Evolutionary conservation across 1,284 basidiomycete genomes (phyloP).

Genomic region (Coniferiporia weirii): DNA sequence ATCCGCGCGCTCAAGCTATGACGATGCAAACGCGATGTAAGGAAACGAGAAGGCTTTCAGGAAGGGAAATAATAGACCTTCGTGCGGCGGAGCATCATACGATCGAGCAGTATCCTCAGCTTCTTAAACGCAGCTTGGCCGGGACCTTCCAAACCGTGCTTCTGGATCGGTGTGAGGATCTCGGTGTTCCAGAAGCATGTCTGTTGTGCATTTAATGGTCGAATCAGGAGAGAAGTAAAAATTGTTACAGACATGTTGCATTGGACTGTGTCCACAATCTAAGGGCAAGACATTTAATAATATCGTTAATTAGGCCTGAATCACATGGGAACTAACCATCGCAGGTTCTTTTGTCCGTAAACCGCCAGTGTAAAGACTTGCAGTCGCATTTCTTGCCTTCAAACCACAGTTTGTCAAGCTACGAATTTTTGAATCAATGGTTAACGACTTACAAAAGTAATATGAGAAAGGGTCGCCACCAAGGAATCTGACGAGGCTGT

Average conservation of each 20-base stretch:
- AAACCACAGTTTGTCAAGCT: slow-evolving; percentile 23
- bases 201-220: slow-evolving; percentile 31
- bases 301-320: neutral
- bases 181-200: slow-evolving; percentile 91
- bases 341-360: slow-evolving; percentile 78
- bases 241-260: slow-evolving; percentile 70
- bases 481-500: slow-evolving; percentile 90
- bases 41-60: neutral
- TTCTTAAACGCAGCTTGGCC: slow-evolving; percentile 87
- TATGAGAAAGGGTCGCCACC: slow-evolving; percentile 89
- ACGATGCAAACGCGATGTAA: neutral
- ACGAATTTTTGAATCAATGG: neutral
- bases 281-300: slow-evolving; percentile 1
- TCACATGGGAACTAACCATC: slow-evolving; percentile 51
- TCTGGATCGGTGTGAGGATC: slow-evolving; percentile 92
- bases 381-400: slow-evolving; percentile 78
- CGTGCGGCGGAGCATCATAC: slow-evolving; percentile 93
- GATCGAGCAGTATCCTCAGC: slow-evolving; percentile 81
- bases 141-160: slow-evolving; percentile 67
- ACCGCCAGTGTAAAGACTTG: slow-evolving; percentile 89
- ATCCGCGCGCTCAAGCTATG: slow-evolving; percentile 87
- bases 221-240: neutral
- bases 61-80: slow-evolving; percentile 43
- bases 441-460: slow-evolving; percentile 76
- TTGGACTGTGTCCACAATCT: slow-evolving; percentile 91